These are phyloP conservation scores for Fusarium ramigenum DNA, from an alignment of 2,329 filamentous ascomycete species.

Conservation along the genomic window DNA sequence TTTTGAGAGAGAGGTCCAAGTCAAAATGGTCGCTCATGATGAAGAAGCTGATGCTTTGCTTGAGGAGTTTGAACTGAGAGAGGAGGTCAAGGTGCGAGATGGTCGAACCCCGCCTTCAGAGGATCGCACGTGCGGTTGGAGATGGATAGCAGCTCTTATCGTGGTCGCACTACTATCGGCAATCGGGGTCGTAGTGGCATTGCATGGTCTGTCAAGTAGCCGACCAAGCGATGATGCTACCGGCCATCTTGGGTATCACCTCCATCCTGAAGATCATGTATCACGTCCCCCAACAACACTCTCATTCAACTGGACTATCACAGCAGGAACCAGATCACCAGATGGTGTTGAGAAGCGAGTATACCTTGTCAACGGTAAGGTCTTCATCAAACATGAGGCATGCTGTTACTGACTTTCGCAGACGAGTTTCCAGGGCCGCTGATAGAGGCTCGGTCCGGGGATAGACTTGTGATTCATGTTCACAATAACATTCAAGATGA, in stretches of 20 bases:
- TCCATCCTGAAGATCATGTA: neutral
- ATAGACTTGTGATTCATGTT: neutral
- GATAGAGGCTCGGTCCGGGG: neutral
- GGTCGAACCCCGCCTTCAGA: neutral
- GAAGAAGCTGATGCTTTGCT: constrained; percentile 11
- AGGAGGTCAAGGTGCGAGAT: neutral
- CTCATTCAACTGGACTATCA: neutral
- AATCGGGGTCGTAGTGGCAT: neutral
- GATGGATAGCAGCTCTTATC: neutral
- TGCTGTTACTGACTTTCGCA: fast-evolving
- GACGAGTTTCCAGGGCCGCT: neutral
- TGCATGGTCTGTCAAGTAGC: fast-evolving
- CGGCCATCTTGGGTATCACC: neutral
- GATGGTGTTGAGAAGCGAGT: neutral
- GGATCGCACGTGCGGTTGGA: neutral
- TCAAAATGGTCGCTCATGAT: constrained; percentile 10
- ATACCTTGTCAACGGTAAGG: neutral
- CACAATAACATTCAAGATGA: neutral
- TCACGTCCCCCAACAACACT: neutral
- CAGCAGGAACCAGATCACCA: neutral
- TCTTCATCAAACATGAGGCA: fast-evolving
- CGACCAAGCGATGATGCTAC: fast-evolving
- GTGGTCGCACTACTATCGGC: neutral
- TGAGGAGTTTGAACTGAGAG: neutral
- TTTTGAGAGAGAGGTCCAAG: neutral